Conservation (phyloP, 78 protist genomes). For the Dictyostelium intermedium region DNA sequence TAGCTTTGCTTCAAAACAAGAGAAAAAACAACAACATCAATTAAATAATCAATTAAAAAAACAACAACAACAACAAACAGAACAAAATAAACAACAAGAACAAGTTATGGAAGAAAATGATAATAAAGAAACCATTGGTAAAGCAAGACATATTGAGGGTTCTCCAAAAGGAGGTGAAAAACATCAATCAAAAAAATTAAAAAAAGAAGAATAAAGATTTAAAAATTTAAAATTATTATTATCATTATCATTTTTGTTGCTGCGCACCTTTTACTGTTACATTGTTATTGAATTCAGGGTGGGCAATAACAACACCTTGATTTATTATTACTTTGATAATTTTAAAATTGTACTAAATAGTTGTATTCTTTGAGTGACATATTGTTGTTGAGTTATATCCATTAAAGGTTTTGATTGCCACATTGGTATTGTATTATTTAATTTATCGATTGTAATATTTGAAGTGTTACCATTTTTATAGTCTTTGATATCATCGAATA, state of each 20-base stretch:
- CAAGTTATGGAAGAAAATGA: background rate
- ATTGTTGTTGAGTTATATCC: background rate
- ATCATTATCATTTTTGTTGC: too few species aligned
- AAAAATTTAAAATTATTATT: background rate
- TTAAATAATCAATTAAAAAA: background rate
- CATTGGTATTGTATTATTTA: background rate
- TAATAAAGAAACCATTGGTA: background rate
- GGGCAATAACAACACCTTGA: too few species aligned
- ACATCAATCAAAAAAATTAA: background rate
- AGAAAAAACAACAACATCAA: constrained; percentile 10
- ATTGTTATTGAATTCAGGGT: too few species aligned
- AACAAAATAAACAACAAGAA: background rate
- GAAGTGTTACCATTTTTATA: background rate
- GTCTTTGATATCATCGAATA: background rate
- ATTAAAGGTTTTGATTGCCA: background rate
- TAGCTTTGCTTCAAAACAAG: background rate
- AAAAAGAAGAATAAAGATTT: background rate
- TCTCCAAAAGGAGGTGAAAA: constrained; percentile 7
- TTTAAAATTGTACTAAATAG: constrained; percentile 6
- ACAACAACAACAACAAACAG: background rate
- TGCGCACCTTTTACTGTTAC: too few species aligned
- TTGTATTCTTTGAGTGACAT: background rate
- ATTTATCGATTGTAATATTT: background rate
- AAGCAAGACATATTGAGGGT: background rate
- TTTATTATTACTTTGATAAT: background rate